Evolutionary conservation across 306 rosid genomes (phyloP).

Genomic region (Sicyos baderoa): DNA sequence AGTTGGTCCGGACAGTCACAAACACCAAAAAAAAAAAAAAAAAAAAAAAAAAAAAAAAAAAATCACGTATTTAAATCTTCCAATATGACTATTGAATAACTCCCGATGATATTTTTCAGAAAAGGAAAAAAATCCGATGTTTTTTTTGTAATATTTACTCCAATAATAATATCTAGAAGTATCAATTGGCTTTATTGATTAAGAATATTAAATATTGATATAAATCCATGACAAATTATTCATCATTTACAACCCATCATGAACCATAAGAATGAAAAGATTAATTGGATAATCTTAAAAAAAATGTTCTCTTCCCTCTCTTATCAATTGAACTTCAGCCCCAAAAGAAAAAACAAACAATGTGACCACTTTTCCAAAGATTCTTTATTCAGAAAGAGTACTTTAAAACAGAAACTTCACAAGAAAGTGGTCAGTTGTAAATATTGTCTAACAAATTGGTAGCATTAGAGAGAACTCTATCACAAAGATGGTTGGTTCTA

Average conservation of each 20-base stretch:
- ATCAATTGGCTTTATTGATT: no score
- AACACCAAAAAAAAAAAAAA: no score
- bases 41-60: no score
- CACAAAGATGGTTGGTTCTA: constrained; percentile 7
- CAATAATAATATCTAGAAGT: no score
- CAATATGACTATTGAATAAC: no score
- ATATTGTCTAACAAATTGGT: constrained; percentile 1
- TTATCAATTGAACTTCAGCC: neutral
- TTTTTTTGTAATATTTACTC: no score
- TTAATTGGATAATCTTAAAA: neutral
- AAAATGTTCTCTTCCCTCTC: neutral
- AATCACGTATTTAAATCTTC: no score
- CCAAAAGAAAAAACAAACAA: neutral
- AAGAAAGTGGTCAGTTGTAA: constrained; percentile 4
- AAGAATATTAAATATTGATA: no score
- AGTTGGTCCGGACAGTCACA: no score
- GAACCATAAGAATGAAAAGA: neutral
- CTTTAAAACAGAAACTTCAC: neutral
- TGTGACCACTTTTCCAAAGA: neutral
- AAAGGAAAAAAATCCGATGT: no score
- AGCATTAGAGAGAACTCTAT: neutral
- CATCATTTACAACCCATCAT: neutral
- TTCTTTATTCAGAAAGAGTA: neutral
- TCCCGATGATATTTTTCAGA: no score
- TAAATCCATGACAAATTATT: neutral